Evolutionary conservation across 345 rosid species (phyloP), one percentile per base, ranked within the genome.

Genomic region (Hevea brasiliensis): DNA sequence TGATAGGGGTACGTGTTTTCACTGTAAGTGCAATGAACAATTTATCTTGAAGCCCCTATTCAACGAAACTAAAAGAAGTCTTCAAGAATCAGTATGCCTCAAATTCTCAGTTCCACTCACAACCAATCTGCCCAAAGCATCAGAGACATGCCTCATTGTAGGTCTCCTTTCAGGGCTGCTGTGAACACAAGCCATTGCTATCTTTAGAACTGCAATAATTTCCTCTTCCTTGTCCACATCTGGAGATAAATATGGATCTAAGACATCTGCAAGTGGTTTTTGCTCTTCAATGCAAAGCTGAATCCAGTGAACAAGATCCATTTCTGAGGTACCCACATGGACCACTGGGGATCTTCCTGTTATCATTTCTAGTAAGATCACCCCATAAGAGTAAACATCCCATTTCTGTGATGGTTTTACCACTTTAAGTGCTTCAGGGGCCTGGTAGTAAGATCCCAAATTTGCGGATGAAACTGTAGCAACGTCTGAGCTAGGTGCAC

Each of bases 321-420:
- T 85, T 64, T 95, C 98, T 0, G 83, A 81, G 7, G 83, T 68
- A 17, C 91, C 97, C 15, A 89, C 84, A 27, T 82, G 84, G 20
- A 92, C 76, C 8, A 84, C 57, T 0, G 96, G 90, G 10, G 67
- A 75, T 79, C 84, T 89, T 75, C 97, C 97, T 0, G 96, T 87
- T 63, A 95, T 89, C 87, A 92, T 71, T 80, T 91, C 99, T 29
- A 95, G 86, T 62, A 92, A 72, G 76, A 95, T 90, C 72, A 92
- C 92, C 29, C 98, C 99, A 14, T 73, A 91, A 6, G 98, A 92
- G 87, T 92, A 95, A 6, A 92, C 86, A 80, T 95, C 99, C 99
- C 99, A 95, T 80, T 91, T 95, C 76, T 95, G 98, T 3, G 99
- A 95, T 17, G 97, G 97, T 81, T 92, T 95, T 65, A 92, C 85